These are phyloP conservation scores for Fusarium ramigenum DNA, from an alignment of 2,329 filamentous ascomycete species.

Conservation along the genomic window DNA sequence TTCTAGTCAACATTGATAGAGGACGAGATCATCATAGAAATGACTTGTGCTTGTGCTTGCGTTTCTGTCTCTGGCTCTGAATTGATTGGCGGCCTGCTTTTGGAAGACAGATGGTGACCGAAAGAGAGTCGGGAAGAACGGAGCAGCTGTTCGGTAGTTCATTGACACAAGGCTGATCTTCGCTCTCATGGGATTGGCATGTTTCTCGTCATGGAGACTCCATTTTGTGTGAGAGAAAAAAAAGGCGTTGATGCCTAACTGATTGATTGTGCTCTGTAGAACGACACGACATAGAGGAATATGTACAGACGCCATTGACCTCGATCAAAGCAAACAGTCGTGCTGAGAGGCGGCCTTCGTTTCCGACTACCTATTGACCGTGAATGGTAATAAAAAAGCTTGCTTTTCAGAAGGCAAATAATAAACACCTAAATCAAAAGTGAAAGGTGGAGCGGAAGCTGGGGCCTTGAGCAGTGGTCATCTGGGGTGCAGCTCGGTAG, in stretches of 20 bases:
- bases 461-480: slow-evolving; percentile 21
- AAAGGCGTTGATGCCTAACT: slow-evolving; percentile 10
- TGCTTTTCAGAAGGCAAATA: slow-evolving; percentile 20
- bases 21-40: slow-evolving; percentile 2
- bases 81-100: slow-evolving; percentile 5
- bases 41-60: slow-evolving; percentile 4
- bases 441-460: slow-evolving; percentile 32
- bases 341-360: neutral
- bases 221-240: neutral
- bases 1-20: slow-evolving; percentile 9
- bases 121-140: slow-evolving; percentile 6
- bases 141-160: slow-evolving; percentile 11
- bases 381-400: slow-evolving; percentile 15
- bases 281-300: neutral
- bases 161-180: slow-evolving; percentile 15
- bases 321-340: neutral
- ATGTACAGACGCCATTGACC: neutral
- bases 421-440: slow-evolving; percentile 32
- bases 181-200: neutral
- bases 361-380: neutral
- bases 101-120: slow-evolving; percentile 6
- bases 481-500: slow-evolving; percentile 40
- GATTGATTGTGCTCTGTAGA: neutral
- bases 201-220: slow-evolving; percentile 2
- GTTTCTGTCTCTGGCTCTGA: slow-evolving; percentile 1